Conservation (phyloP, 352 stramenopile species). For the Phytophthora tubulina region DNA sequence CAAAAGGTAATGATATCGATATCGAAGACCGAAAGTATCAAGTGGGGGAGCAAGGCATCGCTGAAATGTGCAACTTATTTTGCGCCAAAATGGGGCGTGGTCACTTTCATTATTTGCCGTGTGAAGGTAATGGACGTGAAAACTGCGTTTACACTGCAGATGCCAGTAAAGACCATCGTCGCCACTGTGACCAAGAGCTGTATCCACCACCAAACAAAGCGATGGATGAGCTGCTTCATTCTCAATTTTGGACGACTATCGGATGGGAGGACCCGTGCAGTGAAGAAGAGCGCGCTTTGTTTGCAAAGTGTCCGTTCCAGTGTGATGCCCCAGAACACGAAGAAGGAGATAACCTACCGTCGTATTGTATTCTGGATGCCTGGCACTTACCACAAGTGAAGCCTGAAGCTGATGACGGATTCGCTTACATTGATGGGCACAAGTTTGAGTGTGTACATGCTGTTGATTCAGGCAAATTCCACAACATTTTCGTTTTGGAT, state of each 20-base stretch:
- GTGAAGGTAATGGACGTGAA: conserved; percentile 15
- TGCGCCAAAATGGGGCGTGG: conserved; percentile 49
- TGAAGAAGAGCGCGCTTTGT: conserved; percentile 35
- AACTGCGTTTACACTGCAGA: conserved; percentile 40
- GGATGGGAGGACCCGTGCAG: conserved; percentile 54
- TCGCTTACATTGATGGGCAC: conserved; percentile 40
- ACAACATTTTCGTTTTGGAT: conserved; percentile 57
- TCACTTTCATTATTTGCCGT: conserved; percentile 48
- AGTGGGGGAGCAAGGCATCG: conserved; percentile 43
- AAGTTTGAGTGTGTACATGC: conserved; percentile 49
- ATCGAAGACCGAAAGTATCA: conserved; percentile 49
- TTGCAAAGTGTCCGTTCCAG: conserved; percentile 43
- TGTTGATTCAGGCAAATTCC: conserved; percentile 34
- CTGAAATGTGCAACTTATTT: conserved; percentile 61
- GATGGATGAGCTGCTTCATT: conserved; percentile 57
- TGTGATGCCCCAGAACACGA: conserved; percentile 46
- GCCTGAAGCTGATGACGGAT: conserved; percentile 47
- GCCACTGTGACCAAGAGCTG: conserved; percentile 42
- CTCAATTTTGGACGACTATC: conserved; percentile 47
- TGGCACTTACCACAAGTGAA: conserved; percentile 56
- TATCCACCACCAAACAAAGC: conserved; percentile 25
- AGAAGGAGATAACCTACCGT: conserved; percentile 22
- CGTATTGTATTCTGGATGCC: conserved; percentile 41
- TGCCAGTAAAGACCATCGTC: conserved; percentile 33
- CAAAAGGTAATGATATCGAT: conserved; percentile 61